Evolutionary conservation across 306 rosid genomes (phyloP), one percentile per base, ranked within the genome.

Genomic region (Geum urbanum): DNA sequence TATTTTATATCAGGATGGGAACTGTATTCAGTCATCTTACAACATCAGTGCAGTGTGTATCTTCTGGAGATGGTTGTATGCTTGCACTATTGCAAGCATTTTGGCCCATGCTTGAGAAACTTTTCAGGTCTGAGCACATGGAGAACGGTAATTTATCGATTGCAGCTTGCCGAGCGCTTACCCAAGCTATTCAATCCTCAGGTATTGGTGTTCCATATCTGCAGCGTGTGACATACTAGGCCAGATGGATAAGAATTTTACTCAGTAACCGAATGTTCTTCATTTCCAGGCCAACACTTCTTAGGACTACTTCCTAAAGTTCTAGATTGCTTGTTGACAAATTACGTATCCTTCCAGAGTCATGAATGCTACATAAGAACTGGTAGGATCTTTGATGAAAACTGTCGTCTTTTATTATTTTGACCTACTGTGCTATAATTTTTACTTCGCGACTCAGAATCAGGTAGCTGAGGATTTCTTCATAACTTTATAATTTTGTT

Each of bases 121-220:
- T 88, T 45, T 83, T 92, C 74, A 76, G 86, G 69, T 90, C 97
- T 60, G 88, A 87, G 71, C 94, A 92, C 79, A 88, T 92, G 97
- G 98, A 92, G 82, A 88, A 76, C 72, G 91, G 96, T 70, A 92
- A 75, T 76, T 77, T 92, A 77, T 86, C 98, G 6, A 67, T 80
- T 32, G 96, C 98, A 79, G 97, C 97, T 74, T 92, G 98, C 81
- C 96, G 96, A 50, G 90, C 97, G 47, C 98, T 92, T 84, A 85
- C 98, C 4, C 80, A 80, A 72, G 97, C 96, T 70, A 84, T 92
- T 80, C 98, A 88, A 70, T 88, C 98, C 76, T 85, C 98, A 84
- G 98, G 98, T 85, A 83, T 71, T 46, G 63, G 12, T 40, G 55
- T 11, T 43, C 10, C 19, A 64, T 63, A n/a, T 44, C 12, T 43